Base-by-base conservation (phyloP, 305 asterid species). In the Withania somnifera region DNA sequence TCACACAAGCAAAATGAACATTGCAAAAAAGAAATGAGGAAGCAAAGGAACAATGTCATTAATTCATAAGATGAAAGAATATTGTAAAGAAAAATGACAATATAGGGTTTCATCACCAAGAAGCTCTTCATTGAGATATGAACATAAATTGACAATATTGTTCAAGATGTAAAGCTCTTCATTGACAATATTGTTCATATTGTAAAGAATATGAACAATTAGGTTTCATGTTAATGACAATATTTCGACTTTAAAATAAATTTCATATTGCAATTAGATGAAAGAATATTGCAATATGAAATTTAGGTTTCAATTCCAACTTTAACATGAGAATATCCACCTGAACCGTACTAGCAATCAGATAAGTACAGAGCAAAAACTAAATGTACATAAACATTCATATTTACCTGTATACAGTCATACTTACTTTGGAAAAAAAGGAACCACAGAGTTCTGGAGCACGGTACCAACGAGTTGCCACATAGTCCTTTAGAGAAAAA, bases 361-460 rank as follows among this genome's bases (percentile, higher is more conserved):
- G 38, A 75, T 75, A 32, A 15, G 10, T 9, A 28, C 28, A 66
- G 76, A 66, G 8, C n/a, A 9, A n/a, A 15, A n/a, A 64, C 17
- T 34, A 66, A 66, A 28, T 75, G 26, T 75, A 51, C 17, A 75
- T 10, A 50, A 50, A n/a, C 45, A 50, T 47, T 42, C 28, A 32
- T 50, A n/a, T 2, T 17, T 75, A 75, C 80, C 63, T 75, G 80
- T 28, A 50, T 26, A 50, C 38, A 5, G 17, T 75, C 61, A 50
- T 82, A 90, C 97, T 90, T 88, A 95, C 99, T 89, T 87, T 93
- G 87, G 98, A 95, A 85, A 89, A 95, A 83, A 95, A 95, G 81
- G 99, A 95, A 81, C 99, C 99, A 83, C 99, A 95, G 84, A 95
- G 97, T 85, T 95, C 98, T 86, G 98, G 98, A 85, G 98, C 98